These are phyloP conservation scores for Passalora sequoiae DNA, from an alignment of 2,329 filamentous ascomycete species.

Conservation along the genomic window DNA sequence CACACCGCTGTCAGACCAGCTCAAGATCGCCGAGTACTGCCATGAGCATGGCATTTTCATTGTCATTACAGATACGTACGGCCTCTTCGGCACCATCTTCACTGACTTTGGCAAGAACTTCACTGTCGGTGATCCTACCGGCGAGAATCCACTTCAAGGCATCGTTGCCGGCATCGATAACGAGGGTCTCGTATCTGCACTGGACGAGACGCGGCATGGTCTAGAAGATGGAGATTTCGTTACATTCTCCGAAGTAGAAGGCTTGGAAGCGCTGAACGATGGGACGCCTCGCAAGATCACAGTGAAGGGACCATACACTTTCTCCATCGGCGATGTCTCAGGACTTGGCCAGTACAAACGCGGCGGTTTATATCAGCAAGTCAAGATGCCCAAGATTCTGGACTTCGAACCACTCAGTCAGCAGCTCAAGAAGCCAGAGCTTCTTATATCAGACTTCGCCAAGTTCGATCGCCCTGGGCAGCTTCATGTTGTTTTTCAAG, in stretches of 20 bases:
- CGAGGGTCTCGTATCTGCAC: slow-evolving; percentile 81
- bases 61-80: slow-evolving; percentile 81
- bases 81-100: slow-evolving; percentile 92
- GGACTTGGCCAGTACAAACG: slow-evolving; percentile 79
- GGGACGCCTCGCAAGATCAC: slow-evolving; percentile 82
- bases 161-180: slow-evolving; percentile 89
- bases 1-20: slow-evolving; percentile 72
- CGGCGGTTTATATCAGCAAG: slow-evolving; percentile 86
- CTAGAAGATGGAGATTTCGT: slow-evolving; percentile 95
- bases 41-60: slow-evolving; percentile 90
- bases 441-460: slow-evolving; percentile 89
- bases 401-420: slow-evolving; percentile 78
- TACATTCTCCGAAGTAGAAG: slow-evolving; percentile 87
- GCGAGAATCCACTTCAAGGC: slow-evolving; percentile 78
- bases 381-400: slow-evolving; percentile 95
- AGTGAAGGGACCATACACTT: slow-evolving; percentile 92
- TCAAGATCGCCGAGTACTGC: slow-evolving; percentile 84
- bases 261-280: slow-evolving; percentile 82
- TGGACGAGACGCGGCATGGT: slow-evolving; percentile 92
- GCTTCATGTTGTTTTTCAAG: slow-evolving; percentile 87
- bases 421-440: slow-evolving; percentile 79
- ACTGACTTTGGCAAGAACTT: slow-evolving; percentile 97
- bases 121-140: slow-evolving; percentile 80
- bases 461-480: slow-evolving; percentile 95
- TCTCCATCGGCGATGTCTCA: slow-evolving; percentile 91